Conservation (phyloP, 805 yeast species). For the Lipomyces oligophaga region DNA sequence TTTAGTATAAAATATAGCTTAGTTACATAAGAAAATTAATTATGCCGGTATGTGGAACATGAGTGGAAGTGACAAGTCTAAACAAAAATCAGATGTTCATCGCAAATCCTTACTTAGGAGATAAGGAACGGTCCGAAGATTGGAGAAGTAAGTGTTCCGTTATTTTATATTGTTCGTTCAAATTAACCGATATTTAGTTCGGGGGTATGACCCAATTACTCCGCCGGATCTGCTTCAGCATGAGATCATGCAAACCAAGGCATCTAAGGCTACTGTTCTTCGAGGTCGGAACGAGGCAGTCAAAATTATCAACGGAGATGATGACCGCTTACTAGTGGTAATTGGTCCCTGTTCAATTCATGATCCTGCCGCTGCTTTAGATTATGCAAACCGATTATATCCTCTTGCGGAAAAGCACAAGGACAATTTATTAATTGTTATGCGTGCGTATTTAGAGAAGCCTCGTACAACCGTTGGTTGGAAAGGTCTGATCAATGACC, state of each 20-base stretch:
- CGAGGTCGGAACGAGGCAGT: constrained; percentile 73
- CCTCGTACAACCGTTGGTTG: constrained; percentile 99
- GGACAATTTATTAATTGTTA: constrained; percentile 76
- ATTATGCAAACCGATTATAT: constrained; percentile 68
- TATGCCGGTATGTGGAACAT: no score
- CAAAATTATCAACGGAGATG: constrained; percentile 70
- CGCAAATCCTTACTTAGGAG: constrained; percentile 79
- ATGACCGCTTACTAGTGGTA: constrained; percentile 82
- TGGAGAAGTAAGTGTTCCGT: constrained; percentile 49
- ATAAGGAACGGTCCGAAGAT: constrained; percentile 67
- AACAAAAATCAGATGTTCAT: constrained; percentile 83
- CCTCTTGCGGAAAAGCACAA: constrained; percentile 57
- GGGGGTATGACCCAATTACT: constrained; percentile 92
- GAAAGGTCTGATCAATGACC: constrained; percentile 97
- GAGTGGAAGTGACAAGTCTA: no score
- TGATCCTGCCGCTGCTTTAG: constrained; percentile 88
- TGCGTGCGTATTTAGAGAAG: constrained; percentile 97
- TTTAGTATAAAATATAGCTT: no score
- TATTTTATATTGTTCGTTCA: no score
- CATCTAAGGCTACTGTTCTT: constrained; percentile 59
- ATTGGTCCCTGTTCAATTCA: constrained; percentile 98
- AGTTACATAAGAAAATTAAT: no score
- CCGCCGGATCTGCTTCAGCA: constrained; percentile 91
- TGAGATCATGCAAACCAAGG: constrained; percentile 66
- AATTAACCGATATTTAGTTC: constrained; percentile 36